Percentiles rank a stretch among this genome's conserved stretches.
Conservation (phyloP, 768 basidiomycete species). For the Crepidotus variabilis region DNA sequence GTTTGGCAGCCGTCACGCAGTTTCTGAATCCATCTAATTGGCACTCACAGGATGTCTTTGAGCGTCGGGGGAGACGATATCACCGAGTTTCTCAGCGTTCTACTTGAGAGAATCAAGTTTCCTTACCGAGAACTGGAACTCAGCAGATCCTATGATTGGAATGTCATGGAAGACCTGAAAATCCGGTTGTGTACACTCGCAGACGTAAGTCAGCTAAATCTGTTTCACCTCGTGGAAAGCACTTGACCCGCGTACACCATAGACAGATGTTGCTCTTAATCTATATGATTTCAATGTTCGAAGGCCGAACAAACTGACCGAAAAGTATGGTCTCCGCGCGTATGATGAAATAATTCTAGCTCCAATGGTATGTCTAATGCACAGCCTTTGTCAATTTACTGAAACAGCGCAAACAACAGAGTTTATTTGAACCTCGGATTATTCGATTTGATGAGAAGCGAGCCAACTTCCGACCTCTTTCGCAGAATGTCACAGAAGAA, state of each 20-base stretch:
- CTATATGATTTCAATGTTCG: slow-evolving; percentile 89
- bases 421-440: slow-evolving; percentile 89
- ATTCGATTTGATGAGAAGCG: slow-evolving; percentile 86
- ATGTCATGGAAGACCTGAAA: slow-evolving; percentile 89
- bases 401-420: slow-evolving; percentile 42
- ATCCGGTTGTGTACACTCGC: slow-evolving; percentile 77
- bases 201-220: slow-evolving; percentile 54
- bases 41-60: slow-evolving; percentile 58
- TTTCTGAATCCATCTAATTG: slow-evolving; percentile 1
- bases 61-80: slow-evolving; percentile 95
- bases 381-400: neutral
- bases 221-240: slow-evolving; percentile 1
- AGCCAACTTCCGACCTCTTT: slow-evolving; percentile 42
- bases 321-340: slow-evolving; percentile 86
- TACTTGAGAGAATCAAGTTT: slow-evolving; percentile 78
- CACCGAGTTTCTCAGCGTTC: slow-evolving; percentile 80
- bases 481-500: slow-evolving; percentile 70
- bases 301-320: slow-evolving; percentile 65
- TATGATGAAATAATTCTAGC: slow-evolving; percentile 96
- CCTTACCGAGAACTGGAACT: slow-evolving; percentile 87
- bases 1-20: slow-evolving; percentile 32
- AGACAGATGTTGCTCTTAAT: slow-evolving; percentile 90
- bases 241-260: slow-evolving; percentile 4
- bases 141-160: slow-evolving; percentile 79
- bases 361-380: slow-evolving; percentile 66